These are phyloP conservation scores for Globisporangium echinulatum DNA, from an alignment of 352 stramenopile species.

Conservation along the genomic window DNA sequence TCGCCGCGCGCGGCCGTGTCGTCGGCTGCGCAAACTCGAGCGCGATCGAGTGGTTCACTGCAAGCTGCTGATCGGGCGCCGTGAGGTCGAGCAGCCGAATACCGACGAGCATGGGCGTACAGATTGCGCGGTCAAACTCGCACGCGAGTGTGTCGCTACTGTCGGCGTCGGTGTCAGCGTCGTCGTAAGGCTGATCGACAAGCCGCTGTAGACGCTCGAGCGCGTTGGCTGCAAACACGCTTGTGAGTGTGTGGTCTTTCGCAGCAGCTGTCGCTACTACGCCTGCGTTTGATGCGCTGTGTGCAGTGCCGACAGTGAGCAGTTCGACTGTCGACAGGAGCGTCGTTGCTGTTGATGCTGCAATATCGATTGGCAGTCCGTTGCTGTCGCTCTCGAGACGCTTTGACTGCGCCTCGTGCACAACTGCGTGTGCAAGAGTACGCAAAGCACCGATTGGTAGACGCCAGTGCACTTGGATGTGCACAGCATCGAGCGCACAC, in stretches of 20 bases:
- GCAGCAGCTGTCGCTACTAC: not conserved
- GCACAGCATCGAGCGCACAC: conserved; percentile 7
- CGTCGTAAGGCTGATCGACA: not conserved
- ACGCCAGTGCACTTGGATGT: conserved; percentile 1
- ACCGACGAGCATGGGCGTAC: conserved; percentile 35
- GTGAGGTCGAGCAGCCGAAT: conserved; percentile 44
- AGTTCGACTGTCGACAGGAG: conserved; percentile 3
- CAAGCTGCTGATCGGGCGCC: conserved; percentile 15
- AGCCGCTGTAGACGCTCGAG: not conserved
- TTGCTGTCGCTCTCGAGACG: not conserved
- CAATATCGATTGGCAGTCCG: not conserved
- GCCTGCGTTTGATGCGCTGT: not conserved
- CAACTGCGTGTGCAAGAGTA: not conserved
- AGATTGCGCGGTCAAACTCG: conserved; percentile 49
- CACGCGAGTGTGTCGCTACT: conserved; percentile 20
- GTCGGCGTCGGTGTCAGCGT: not conserved
- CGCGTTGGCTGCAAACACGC: not conserved
- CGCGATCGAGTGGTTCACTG: conserved; percentile 35
- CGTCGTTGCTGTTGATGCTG: not conserved
- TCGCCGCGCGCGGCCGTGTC: conserved; percentile 27
- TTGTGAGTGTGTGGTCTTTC: not conserved
- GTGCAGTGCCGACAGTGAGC: not conserved
- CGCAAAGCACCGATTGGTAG: not conserved
- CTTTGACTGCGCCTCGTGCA: not conserved
- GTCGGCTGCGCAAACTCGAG: conserved; percentile 52